These are phyloP conservation scores for Arabidopsis suecica DNA, from an alignment of 345 rosid species.

Conservation along the genomic window DNA sequence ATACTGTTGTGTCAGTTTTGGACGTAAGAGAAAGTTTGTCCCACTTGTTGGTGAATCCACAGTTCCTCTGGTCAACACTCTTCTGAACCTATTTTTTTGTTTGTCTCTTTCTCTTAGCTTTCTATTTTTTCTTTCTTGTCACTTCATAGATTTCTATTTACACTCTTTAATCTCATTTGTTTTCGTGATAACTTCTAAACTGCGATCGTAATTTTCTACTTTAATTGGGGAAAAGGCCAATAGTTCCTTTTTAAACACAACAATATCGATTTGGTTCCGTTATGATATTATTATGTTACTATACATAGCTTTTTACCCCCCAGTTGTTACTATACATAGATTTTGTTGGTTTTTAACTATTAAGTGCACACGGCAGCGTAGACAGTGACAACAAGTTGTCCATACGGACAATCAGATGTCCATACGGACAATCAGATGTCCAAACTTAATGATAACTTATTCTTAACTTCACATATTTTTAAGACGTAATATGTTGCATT, in stretches of 20 bases:
- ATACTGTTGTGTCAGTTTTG: constrained; percentile 46
- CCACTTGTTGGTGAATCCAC: constrained; percentile 50
- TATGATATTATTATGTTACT: constrained; percentile 22
- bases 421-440: constrained; percentile 10
- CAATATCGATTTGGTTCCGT: constrained; percentile 33
- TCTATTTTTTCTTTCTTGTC: constrained; percentile 43
- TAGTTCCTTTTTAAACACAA: constrained; percentile 31
- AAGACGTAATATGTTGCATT: neutral
- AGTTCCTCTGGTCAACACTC: constrained; percentile 46
- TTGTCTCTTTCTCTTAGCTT: constrained; percentile 42
- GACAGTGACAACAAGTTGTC: constrained; percentile 10
- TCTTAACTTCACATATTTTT: neutral
- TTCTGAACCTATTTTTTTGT: constrained; percentile 27
- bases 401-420: constrained; percentile 7
- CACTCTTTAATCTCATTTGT: constrained; percentile 34
- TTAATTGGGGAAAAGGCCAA: constrained; percentile 12
- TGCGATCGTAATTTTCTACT: constrained; percentile 32
- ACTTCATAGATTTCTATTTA: constrained; percentile 41
- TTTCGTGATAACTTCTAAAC: constrained; percentile 14
- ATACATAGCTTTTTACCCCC: constrained; percentile 10
- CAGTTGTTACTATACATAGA: neutral
- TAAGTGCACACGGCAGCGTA: constrained; percentile 4
- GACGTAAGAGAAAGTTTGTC: constrained; percentile 47
- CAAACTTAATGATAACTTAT: neutral
- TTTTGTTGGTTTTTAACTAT: neutral